These are phyloP conservation scores for Penicillium palitans DNA, from an alignment of 2,329 filamentous ascomycete genomes.

Conservation along the genomic window DNA sequence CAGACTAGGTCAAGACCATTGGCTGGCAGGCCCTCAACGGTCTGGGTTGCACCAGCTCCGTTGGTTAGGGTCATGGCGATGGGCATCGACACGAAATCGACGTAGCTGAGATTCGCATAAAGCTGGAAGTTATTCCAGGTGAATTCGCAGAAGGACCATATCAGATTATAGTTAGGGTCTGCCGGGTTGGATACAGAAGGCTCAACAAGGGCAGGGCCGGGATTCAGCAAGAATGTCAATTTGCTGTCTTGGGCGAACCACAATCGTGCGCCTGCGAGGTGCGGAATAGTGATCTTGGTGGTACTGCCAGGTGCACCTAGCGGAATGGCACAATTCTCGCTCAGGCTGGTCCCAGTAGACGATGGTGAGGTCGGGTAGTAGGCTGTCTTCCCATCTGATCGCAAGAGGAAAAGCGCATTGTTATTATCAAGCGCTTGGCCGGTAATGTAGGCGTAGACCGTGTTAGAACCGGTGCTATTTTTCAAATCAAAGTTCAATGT, in stretches of 20 bases:
- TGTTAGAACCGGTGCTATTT: conserved; percentile 64
- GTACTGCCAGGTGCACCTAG: conserved; percentile 63
- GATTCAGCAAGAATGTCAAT: conserved; percentile 70
- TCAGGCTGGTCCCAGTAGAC: conserved; percentile 52
- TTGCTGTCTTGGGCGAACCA: conserved; percentile 66
- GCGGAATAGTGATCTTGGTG: conserved; percentile 64
- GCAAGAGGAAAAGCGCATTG: conserved; percentile 62
- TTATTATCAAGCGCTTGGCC: conserved; percentile 62
- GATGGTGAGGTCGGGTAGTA: conserved; percentile 65
- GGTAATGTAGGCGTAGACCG: conserved; percentile 69
- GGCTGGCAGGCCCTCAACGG: conserved; percentile 59
- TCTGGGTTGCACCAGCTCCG: conserved; percentile 46
- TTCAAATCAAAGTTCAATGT: conserved; percentile 63
- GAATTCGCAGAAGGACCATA: conserved; percentile 70
- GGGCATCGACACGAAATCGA: conserved; percentile 72
- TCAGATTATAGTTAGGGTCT: conserved; percentile 62
- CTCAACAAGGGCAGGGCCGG: conserved; percentile 70
- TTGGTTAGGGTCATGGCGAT: conserved; percentile 56
- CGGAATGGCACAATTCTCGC: conserved; percentile 61
- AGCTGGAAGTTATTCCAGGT: conserved; percentile 63
- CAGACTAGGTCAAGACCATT: conserved; percentile 60
- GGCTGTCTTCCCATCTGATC: conserved; percentile 64
- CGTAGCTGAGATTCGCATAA: conserved; percentile 70
- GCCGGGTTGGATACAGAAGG: conserved; percentile 67
- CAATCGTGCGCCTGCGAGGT: conserved; percentile 68